Percentiles rank a stretch among this genome's conserved stretches.
Conservation (phyloP, 805 yeast genomes). For the Candida adriatica region DNA sequence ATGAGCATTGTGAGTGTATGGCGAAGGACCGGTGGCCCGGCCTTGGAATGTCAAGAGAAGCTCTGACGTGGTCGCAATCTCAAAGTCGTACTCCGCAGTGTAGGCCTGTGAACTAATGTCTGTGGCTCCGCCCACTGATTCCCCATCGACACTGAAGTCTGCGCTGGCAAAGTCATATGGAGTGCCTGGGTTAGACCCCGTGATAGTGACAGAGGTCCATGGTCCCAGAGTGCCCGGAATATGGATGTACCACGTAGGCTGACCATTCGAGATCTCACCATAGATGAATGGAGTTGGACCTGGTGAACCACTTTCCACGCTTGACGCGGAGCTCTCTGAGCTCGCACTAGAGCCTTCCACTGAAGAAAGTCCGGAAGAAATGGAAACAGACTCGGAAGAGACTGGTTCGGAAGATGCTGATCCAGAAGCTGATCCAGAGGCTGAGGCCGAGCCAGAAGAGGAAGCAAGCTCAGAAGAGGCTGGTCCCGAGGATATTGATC, state of each 20-base stretch:
- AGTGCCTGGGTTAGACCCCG: conserved; percentile 13
- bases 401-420: too few species aligned
- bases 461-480: too few species aligned
- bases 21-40: conserved; percentile 14
- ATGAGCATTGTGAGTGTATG: conserved; percentile 11
- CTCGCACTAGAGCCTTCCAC: too few species aligned
- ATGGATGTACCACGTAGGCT: conserved; percentile 17
- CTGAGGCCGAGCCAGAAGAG: too few species aligned
- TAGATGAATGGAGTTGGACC: conserved; percentile 12
- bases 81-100: conserved; percentile 5
- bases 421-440: too few species aligned
- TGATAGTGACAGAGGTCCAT: conserved; percentile 13
- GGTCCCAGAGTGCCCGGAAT: conserved; percentile 17
- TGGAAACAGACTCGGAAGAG: too few species aligned
- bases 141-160: conserved; percentile 11
- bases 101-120: conserved; percentile 6
- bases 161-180: conserved; percentile 11
- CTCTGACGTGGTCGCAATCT: conserved; percentile 4
- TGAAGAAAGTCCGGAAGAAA: too few species aligned
- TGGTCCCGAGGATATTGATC: too few species aligned
- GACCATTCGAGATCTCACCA: conserved; percentile 16
- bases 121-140: conserved; percentile 1
- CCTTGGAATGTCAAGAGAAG: conserved; percentile 8
- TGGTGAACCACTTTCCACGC: background rate
- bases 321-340: background rate